Base-by-base conservation (phyloP, 139 green algal genomes). In the Diplosphaera chodatii region DNA sequence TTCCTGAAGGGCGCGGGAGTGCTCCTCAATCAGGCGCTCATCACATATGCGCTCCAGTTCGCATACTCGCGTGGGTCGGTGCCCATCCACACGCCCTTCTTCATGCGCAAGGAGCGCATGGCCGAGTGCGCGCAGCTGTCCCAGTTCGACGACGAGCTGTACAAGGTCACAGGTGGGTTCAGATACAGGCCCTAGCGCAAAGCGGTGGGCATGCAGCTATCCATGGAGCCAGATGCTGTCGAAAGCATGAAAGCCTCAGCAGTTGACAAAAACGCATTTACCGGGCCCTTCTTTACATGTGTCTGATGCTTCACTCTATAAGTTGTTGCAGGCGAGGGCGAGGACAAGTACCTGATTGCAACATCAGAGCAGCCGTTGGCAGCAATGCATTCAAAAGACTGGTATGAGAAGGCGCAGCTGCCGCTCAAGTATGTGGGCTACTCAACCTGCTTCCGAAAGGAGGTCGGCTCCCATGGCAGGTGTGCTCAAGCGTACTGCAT, bases 281-380 rank as follows among this genome's bases (percentile, higher is more conserved):
- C n/a, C n/a, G n/a, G n/a, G n/a, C n/a, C n/a, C n/a, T n/a, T n/a
- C n/a, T n/a, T n/a, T n/a, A n/a, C n/a, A n/a, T n/a, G n/a, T n/a
- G n/a, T n/a, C n/a, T n/a, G n/a, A n/a, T n/a, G n/a, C n/a, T n/a
- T n/a, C n/a, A n/a, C n/a, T n/a, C n/a, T n/a, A n/a, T n/a, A n/a
- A n/a, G n/a, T n/a, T n/a, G n/a, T n/a, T 76, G n/a, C 85, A 87
- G 93, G 92, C 27, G 95, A 99, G 75, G 93, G 93, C 21, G 93
- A 98, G 15, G 96, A 99, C 83, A 99, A 99, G 89, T 99, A 99
- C 79, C 77, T 99, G 68, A 98, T 99, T 64, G 96, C 96, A 30
- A 99, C 96, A 22, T 92, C 87, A 48, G 96, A 99, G 84, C 96
- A 99, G 87, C 94, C 94, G 28, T 80, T 99, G 75, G 99, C 93